phyloP scores from a whole-genome alignment of 768 basidiomycete species.

The Dendrothele bispora region DNA sequence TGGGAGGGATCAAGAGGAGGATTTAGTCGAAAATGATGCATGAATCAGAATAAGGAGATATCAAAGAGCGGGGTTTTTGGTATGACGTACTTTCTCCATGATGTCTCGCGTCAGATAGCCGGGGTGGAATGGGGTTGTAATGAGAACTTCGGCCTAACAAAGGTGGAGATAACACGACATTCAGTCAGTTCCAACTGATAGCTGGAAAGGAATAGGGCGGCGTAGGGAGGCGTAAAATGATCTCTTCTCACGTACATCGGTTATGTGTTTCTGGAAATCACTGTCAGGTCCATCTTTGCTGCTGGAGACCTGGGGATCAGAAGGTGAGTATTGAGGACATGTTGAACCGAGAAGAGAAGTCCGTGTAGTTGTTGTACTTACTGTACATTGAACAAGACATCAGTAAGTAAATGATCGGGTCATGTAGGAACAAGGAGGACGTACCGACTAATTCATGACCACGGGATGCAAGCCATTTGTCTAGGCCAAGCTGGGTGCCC shows the following conservation, averaged over 20 bases:
- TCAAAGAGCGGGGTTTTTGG: background rate
- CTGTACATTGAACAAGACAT: no score
- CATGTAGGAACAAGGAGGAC: constrained; percentile 15
- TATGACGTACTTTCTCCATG: constrained; percentile 54
- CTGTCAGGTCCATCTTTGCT: constrained; percentile 83
- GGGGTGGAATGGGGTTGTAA: constrained; percentile 86
- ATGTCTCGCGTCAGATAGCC: constrained; percentile 78
- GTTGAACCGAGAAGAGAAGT: background rate
- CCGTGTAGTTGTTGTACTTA: constrained; percentile 5
- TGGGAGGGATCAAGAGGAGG: background rate
- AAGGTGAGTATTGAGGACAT: no score
- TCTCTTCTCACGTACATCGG: constrained; percentile 52
- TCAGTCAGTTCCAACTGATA: no score
- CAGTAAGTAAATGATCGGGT: background rate
- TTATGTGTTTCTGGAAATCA: constrained; percentile 80
- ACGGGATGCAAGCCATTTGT: constrained; percentile 62
- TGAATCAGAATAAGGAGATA: constrained; percentile 2
- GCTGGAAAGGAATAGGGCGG: background rate
- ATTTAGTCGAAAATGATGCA: background rate
- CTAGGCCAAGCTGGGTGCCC: constrained; percentile 73
- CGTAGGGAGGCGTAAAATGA: background rate
- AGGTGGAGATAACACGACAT: no score
- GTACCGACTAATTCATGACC: constrained; percentile 78
- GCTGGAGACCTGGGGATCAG: constrained; percentile 62
- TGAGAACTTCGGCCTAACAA: constrained; percentile 69